Base-by-base conservation (phyloP, 352 stramenopile genomes). In the Phytopythium boreale region DNA sequence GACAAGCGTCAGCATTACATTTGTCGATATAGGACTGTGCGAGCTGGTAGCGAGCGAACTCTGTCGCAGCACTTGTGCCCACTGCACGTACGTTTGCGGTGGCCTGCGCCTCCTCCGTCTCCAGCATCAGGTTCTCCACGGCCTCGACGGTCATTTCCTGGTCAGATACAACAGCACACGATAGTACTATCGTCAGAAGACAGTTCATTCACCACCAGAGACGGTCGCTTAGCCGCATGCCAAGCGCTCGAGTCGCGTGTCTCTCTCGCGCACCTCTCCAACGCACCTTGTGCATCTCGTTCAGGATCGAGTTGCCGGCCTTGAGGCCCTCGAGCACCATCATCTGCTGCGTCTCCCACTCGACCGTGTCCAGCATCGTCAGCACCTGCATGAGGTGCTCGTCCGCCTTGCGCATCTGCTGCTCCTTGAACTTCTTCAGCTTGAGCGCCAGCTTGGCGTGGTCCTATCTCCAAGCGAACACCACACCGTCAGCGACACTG, bases 351-450 rank as follows among this genome's bases (percentile, higher is more conserved):
- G 75, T 89, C 65, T 95, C 87, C 89, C 88, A 96, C 70, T 96
- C 84, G 55, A 97, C 86, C 24, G 87, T 93, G 70, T 96, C 83
- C 61, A 97, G 64, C 80, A 97, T 89, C 49, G 88, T 66, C 27
- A 95, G 74, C 53, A 97, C 86, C 47, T 94, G 89, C 36, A 97
- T 77, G 64, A 97, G 67, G 62, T 97, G 88, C 43, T 87, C 80
- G 64, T 95, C 86, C 12, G 88, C 87, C 60, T 96, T 82, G 26
- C 87, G 76, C 69, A 97, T 94, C 70, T 97, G 88, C 62, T 89
- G 82, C 66, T 95, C 84, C 61, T 95, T 95, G 68, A 92, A 96
- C 72, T 96, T 97, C 59, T 92, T 95, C 34, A 96, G 74, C 65
- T 95, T 92, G 37, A 97, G 73, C 70, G 84, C 88, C 24, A 96